These are phyloP conservation scores for Setaria italica DNA, from an alignment of 202 grass and related monocot species.

Conservation along the genomic window DNA sequence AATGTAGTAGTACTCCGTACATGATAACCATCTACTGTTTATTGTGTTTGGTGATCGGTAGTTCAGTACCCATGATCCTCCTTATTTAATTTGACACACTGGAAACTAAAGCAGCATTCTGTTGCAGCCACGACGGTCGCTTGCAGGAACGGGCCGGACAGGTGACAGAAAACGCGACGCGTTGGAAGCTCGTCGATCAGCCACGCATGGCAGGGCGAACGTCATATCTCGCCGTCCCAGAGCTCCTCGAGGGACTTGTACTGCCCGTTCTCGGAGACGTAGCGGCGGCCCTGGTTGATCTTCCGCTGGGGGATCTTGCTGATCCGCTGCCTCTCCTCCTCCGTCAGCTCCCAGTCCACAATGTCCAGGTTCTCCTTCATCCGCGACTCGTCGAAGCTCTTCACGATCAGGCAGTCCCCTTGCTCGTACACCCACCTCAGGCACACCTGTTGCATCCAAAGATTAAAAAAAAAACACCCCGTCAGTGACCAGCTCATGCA, in stretches of 20 bases:
- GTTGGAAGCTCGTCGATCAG: not conserved
- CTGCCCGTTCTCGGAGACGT: constrained; percentile 54
- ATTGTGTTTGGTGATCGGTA: no score
- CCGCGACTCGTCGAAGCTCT: constrained; percentile 71
- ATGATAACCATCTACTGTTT: no score
- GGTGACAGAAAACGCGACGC: not conserved
- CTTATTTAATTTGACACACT: no score
- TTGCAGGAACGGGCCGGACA: not conserved
- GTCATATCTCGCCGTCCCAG: constrained; percentile 82
- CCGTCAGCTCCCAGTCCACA: constrained; percentile 69
- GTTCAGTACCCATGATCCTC: no score
- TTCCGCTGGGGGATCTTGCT: constrained; percentile 60
- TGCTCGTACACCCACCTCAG: constrained; percentile 83
- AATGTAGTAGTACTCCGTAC: no score
- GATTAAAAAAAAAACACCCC: not conserved
- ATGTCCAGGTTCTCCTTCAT: constrained; percentile 76
- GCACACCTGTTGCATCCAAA: constrained; percentile 54
- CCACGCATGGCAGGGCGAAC: not conserved
- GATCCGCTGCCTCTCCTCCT: constrained; percentile 56
- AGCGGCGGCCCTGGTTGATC: constrained; percentile 49
- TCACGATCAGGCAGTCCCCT: constrained; percentile 72
- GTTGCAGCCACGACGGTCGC: not conserved
- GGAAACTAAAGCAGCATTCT: not conserved
- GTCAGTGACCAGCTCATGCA: not conserved
- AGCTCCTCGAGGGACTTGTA: constrained; percentile 72